Percentiles rank a stretch among this genome's conserved stretches.
Conservation (phyloP, 352 stramenopile species). For the Phytophthora chlamydospora region DNA sequence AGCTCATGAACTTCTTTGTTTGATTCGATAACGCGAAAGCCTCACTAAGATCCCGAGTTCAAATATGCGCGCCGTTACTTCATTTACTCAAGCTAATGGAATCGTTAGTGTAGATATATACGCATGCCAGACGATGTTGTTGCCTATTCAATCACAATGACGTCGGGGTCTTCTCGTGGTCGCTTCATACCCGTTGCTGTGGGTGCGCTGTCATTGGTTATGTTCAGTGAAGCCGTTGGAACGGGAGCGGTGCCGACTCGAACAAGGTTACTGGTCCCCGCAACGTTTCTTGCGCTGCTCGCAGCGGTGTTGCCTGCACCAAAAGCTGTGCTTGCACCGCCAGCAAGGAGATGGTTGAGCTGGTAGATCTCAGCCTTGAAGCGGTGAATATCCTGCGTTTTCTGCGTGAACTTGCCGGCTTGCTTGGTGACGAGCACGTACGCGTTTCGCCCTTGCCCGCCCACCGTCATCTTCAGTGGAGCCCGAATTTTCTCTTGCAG, state of each 20-base stretch:
- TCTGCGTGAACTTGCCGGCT: slow-evolving; percentile 6
- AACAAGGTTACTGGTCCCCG: no score
- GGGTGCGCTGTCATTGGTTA: neutral
- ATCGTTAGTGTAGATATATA: no score
- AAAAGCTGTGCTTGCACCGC: neutral
- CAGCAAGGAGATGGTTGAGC: slow-evolving; percentile 5
- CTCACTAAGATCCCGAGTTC: no score
- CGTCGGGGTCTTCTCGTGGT: slow-evolving; percentile 12
- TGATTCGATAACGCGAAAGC: no score
- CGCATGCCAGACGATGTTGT: neutral
- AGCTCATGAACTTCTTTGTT: no score
- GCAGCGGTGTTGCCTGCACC: no score
- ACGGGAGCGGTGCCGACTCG: no score
- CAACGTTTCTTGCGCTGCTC: no score
- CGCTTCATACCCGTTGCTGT: slow-evolving; percentile 1
- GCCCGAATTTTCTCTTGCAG: slow-evolving; percentile 13
- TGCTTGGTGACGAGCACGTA: slow-evolving; percentile 14
- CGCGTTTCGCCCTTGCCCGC: neutral
- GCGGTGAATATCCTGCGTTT: slow-evolving; percentile 5
- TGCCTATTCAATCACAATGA: slow-evolving; percentile 21
- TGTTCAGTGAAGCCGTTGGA: no score
- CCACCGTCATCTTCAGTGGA: slow-evolving; percentile 11
- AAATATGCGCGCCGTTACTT: no score
- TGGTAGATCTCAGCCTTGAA: slow-evolving; percentile 14
- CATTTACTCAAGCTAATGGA: no score